Evolutionary conservation across 495 filamentous ascomycete species (phyloP).

Genomic region (Xylaria telfairii): DNA sequence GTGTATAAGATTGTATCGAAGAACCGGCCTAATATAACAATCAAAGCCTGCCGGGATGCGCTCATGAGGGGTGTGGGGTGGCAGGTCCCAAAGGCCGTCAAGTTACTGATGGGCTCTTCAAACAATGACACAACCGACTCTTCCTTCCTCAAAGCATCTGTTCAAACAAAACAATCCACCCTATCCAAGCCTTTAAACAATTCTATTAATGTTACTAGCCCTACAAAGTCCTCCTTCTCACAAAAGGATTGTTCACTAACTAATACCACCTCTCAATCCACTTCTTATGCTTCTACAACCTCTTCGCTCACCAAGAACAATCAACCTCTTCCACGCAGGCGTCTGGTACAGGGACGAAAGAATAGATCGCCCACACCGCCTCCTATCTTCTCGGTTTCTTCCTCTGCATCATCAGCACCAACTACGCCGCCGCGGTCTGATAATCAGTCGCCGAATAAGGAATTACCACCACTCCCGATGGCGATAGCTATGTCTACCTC

Average conservation of each 20-base stretch:
- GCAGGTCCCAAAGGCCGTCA: conserved; percentile 38
- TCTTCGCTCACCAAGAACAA: conserved; percentile 23
- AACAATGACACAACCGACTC: conserved; percentile 17
- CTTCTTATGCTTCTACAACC: not conserved
- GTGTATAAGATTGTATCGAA: conserved; percentile 39
- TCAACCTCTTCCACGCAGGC: conserved; percentile 28
- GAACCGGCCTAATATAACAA: conserved; percentile 28
- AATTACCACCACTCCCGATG: not conserved
- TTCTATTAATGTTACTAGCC: not conserved
- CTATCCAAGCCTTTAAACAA: not conserved
- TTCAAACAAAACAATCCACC: conserved; percentile 19
- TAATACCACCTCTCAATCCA: conserved; percentile 4
- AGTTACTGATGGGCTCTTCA: conserved; percentile 24
- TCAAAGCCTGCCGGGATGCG: conserved; percentile 36
- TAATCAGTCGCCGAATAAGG: conserved; percentile 18
- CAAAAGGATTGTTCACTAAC: conserved; percentile 22
- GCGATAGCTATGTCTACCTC: not conserved
- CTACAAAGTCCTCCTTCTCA: conserved; percentile 1
- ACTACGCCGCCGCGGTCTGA: conserved; percentile 32
- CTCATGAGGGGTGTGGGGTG: conserved; percentile 34
- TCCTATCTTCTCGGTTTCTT: conserved; percentile 34
- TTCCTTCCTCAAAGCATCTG: conserved; percentile 9
- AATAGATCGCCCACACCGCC: conserved; percentile 30
- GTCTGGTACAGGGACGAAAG: conserved; percentile 35
- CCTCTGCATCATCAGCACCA: conserved; percentile 31